Evolutionary conservation across 306 rosid genomes (phyloP), one percentile per base, ranked within the genome.

Genomic region (Fragaria ananassa): DNA sequence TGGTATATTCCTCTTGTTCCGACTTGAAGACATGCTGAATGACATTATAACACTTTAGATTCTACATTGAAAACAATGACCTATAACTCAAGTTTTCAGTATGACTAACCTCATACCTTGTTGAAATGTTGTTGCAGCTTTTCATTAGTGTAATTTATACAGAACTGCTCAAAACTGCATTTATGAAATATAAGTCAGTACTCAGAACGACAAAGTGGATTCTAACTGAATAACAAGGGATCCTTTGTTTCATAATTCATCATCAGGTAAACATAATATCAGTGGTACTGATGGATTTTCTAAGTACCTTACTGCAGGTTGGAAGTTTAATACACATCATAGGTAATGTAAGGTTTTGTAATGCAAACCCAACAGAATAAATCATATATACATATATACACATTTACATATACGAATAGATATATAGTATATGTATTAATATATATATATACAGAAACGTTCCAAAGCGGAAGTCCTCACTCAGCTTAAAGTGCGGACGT

Each of bases 41-140:
- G 75, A 82, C 77, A 87, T 71, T 41, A 87, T 56, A 47, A 61
- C 70, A 70, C 67, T 84, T 85, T 71, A 90, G 90, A 70, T 79
- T 82, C 75, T 76, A 71, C 78, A 74, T 75, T 66, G 68, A 76
- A 54, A 46, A 25, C 69, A 82, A 79, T 53, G 37, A 69, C 66
- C 72, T 41, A 85, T 51, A 76, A 71, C 77, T 78, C 68, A 76
- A 79, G 86, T 86, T 86, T 78, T 71, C 80, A 82, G 89, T 76
- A 83, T 81, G 84, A 91, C 98, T 90, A 87, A 93, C 97, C 94
- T 91, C 97, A 78, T 93, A 93, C 97, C 96, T 91, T 94, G 98
- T 94, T 94, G 97, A 92, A 94, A 90, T 94, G 97, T 83, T 94
- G 97, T 71, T 94, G 97, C 82, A 94, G 89, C 96, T 91, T 91